Percentiles rank a stretch among this genome's conserved stretches.
Conservation (phyloP, 192 early-diverging fungal species). For the Backusella tuberculispora region DNA sequence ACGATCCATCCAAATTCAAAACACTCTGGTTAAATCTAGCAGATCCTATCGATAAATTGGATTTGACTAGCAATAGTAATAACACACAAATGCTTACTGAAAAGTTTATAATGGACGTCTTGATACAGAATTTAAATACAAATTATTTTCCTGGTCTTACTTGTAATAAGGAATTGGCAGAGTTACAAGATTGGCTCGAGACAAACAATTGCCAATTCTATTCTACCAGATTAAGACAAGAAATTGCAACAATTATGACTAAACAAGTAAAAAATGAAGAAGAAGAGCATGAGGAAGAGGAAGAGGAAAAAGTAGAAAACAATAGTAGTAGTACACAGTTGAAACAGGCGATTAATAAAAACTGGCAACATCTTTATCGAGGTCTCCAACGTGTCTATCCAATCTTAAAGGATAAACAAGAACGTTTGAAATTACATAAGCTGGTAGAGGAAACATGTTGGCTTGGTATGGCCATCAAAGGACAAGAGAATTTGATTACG, state of each 20-base stretch:
- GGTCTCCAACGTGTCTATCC: slow-evolving; percentile 35
- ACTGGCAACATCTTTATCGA: slow-evolving; percentile 33
- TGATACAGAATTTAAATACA: slow-evolving; percentile 18
- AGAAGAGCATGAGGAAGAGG: not conserved
- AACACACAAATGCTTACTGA: slow-evolving; percentile 12
- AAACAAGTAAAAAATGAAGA: not conserved
- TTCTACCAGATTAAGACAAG: slow-evolving; percentile 33
- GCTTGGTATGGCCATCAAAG: slow-evolving; percentile 38
- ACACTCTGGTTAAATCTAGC: not conserved
- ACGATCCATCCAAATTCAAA: not conserved
- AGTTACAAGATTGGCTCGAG: slow-evolving; percentile 29
- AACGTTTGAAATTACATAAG: slow-evolving; percentile 23
- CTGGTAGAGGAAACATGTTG: slow-evolving; percentile 31
- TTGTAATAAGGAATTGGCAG: not conserved
- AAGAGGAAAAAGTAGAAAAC: not conserved
- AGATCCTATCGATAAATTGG: not conserved
- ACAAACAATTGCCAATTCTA: slow-evolving; percentile 2
- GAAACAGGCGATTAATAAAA: not conserved
- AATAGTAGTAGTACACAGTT: not conserved
- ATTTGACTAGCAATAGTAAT: not conserved
- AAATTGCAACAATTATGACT: slow-evolving; percentile 26
- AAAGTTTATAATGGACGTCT: slow-evolving; percentile 23
- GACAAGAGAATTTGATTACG: slow-evolving; percentile 36
- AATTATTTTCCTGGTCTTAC: slow-evolving; percentile 13
- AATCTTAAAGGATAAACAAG: slow-evolving; percentile 6